A percentile compares a stretch with the other conserved stretches of the same genome.
These are phyloP conservation scores for Macrophomina tecta DNA, from an alignment of 2,329 filamentous ascomycete species.

Conservation along the genomic window DNA sequence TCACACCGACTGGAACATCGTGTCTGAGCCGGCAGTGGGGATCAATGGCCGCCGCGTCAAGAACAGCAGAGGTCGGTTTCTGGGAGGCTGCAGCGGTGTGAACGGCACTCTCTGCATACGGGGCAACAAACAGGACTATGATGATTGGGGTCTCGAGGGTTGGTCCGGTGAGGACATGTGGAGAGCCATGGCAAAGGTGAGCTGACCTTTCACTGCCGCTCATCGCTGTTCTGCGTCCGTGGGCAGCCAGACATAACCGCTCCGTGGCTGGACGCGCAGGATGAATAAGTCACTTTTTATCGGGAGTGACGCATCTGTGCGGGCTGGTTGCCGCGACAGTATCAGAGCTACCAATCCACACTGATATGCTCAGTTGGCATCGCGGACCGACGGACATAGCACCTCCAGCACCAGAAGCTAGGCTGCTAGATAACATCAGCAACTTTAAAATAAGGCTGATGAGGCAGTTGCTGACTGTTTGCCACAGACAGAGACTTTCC, in stretches of 20 bases:
- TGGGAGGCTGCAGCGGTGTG: slow-evolving; percentile 57
- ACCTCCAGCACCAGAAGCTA: neutral
- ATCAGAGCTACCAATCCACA: too few species aligned
- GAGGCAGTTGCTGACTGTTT: neutral
- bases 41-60: slow-evolving; percentile 55
- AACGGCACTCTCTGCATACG: slow-evolving; percentile 60
- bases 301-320: too few species aligned
- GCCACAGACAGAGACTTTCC: slow-evolving; percentile 60
- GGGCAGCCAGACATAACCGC: too few species aligned
- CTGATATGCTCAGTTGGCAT: too few species aligned
- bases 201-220: neutral
- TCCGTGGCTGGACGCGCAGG: too few species aligned
- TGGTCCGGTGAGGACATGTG: slow-evolving; percentile 65
- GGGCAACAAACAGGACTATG: slow-evolving; percentile 56
- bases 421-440: neutral
- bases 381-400: too few species aligned
- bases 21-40: slow-evolving; percentile 48
- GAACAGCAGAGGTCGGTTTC: slow-evolving; percentile 56
- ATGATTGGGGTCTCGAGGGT: slow-evolving; percentile 62
- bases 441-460: neutral
- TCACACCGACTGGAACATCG: slow-evolving; percentile 60
- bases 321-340: too few species aligned
- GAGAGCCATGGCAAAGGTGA: slow-evolving; percentile 58
- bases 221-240: neutral
- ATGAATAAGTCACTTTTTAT: too few species aligned